Conservation (phyloP, 108 stramenopile genomes). For the Hondaea fermentalgiana region DNA sequence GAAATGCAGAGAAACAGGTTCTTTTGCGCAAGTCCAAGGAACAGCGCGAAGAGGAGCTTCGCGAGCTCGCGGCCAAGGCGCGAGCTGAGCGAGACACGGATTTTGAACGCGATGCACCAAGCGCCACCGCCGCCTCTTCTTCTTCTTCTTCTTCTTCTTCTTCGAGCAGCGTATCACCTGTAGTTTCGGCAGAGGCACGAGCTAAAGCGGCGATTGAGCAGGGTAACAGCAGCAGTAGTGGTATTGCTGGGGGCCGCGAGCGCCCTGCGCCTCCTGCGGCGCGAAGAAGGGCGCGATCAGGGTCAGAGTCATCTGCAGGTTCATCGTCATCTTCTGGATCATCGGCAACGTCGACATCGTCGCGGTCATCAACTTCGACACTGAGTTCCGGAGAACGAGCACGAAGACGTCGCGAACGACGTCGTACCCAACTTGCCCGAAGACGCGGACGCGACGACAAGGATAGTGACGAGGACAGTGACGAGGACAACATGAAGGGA, state of each 20-base stretch:
- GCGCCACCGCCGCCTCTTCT: slow-evolving; percentile 35
- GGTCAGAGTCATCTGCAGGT: neutral
- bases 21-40: slow-evolving; percentile 72
- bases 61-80: slow-evolving; percentile 79
- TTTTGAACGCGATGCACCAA: neutral
- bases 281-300: neutral
- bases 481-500: slow-evolving; percentile 56
- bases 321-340: neutral
- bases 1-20: slow-evolving; percentile 77
- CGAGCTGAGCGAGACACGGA: slow-evolving; percentile 65
- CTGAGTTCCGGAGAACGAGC: neutral
- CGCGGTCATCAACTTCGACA: neutral
- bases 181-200: neutral
- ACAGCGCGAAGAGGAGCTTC: slow-evolving; percentile 76
- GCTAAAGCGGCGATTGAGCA: neutral
- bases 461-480: slow-evolving; percentile 30
- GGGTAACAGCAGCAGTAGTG: neutral
- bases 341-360: neutral
- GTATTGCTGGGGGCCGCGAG: neutral
- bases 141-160: neutral
- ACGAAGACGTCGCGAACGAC: neutral
- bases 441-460: slow-evolving; percentile 14
- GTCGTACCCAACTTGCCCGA: neutral
- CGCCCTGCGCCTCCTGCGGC: neutral
- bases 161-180: neutral